phyloP scores from a whole-genome alignment of 2,329 filamentous ascomycete genomes.

The Biscogniauxia marginata region DNA sequence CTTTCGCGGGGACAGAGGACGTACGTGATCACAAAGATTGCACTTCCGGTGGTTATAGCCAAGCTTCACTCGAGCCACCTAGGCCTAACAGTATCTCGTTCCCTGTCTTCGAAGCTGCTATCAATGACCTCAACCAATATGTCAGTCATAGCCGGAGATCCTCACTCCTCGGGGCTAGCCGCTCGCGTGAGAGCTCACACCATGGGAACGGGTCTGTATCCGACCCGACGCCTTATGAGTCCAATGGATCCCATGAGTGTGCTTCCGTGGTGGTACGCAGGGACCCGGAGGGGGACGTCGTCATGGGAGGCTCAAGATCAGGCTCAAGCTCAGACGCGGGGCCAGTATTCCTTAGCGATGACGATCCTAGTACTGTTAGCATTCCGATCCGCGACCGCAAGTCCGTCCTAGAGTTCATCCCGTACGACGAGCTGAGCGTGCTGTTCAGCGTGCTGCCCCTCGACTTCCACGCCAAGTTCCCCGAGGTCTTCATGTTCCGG shows the following conservation, averaged over 20 bases:
- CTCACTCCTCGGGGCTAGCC: too few relatives aligned
- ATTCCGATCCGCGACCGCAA: slow-evolving; percentile 10
- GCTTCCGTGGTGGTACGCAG: background rate
- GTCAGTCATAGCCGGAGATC: background rate
- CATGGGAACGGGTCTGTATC: background rate
- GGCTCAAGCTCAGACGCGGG: background rate
- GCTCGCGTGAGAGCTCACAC: background rate
- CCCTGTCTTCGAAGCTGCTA: background rate
- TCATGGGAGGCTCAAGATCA: background rate
- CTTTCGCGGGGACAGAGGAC: too few relatives aligned
- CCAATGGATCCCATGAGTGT: background rate
- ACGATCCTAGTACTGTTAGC: slow-evolving; percentile 4
- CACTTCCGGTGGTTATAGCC: background rate
- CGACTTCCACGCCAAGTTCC: slow-evolving; percentile 10
- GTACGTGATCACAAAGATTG: too few relatives aligned
- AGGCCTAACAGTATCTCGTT: background rate
- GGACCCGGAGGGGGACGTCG: background rate
- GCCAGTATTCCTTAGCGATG: background rate
- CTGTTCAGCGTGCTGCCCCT: slow-evolving; percentile 9
- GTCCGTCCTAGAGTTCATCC: slow-evolving; percentile 10
- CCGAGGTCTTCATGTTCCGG: slow-evolving; percentile 16
- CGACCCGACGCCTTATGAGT: background rate
- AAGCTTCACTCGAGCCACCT: too few relatives aligned
- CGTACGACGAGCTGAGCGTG: slow-evolving; percentile 17
- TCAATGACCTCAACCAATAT: background rate